Percentiles rank a stretch among this genome's conserved stretches.
These are phyloP conservation scores for Tetracentron sinense DNA, from an alignment of 164 flowering plant species.

Conservation along the genomic window DNA sequence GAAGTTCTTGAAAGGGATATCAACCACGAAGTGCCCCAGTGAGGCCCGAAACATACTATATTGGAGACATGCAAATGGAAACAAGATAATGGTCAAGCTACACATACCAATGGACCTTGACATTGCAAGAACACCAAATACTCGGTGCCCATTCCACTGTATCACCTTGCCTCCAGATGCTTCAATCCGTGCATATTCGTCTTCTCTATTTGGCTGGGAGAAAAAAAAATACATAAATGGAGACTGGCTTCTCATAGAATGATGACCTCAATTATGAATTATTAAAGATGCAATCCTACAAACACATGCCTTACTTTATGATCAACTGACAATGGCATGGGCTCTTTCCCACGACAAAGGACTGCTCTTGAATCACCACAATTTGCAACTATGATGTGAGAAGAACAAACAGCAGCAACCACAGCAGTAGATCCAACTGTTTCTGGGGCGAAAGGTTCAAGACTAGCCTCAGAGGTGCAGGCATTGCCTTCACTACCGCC, in stretches of 20 bases:
- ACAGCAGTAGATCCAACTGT: constrained; percentile 96
- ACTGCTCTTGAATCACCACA: no score
- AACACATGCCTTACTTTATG: constrained; percentile 63
- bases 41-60: no score
- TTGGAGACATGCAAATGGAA: no score
- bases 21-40: no score
- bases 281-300: not conserved
- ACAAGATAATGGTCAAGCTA: not conserved
- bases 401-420: constrained; percentile 69
- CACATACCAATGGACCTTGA: constrained; percentile 57
- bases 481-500: constrained; percentile 5
- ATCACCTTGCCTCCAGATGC: constrained; percentile 89
- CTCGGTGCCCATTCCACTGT: no score
- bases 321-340: constrained; percentile 68
- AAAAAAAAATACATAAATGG: constrained; percentile 10
- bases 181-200: constrained; percentile 83
- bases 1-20: no score
- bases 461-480: constrained; percentile 15
- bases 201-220: constrained; percentile 95
- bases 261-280: not conserved
- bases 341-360: constrained; percentile 82
- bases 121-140: no score
- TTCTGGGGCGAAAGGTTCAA: constrained; percentile 60
- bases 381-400: no score
- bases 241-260: not conserved